These are phyloP conservation scores for Aspergillus tanneri DNA, from an alignment of 2,329 filamentous ascomycete genomes.

Conservation along the genomic window DNA sequence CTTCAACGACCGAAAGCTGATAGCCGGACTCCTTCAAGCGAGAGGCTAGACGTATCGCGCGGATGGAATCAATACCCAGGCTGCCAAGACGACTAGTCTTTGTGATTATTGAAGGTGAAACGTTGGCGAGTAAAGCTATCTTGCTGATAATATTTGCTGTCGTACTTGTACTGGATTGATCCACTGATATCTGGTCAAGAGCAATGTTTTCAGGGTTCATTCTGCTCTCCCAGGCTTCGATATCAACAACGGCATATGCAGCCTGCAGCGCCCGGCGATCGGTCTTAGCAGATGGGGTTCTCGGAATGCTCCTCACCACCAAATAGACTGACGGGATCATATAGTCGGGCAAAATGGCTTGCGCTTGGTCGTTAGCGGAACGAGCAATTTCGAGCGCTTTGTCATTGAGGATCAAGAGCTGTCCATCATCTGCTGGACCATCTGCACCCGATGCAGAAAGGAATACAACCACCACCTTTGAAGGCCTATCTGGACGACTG, in stretches of 20 bases:
- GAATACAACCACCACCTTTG: conserved; percentile 37
- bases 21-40: conserved; percentile 26
- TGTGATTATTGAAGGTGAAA: conserved; percentile 21
- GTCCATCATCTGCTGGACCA: background rate
- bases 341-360: conserved; percentile 28
- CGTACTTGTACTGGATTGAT: background rate
- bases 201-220: conserved; percentile 18
- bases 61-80: conserved; percentile 34
- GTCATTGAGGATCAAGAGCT: conserved; percentile 16
- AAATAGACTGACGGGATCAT: conserved; percentile 38
- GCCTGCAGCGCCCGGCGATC: conserved; percentile 32
- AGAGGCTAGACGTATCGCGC: conserved; percentile 30
- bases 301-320: conserved; percentile 30
- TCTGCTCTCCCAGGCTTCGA: conserved; percentile 29
- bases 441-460: conserved; percentile 26
- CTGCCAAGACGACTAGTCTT: conserved; percentile 25
- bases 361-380: conserved; percentile 22
- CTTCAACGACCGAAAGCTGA: conserved; percentile 29
- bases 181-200: background rate
- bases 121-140: conserved; percentile 25
- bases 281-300: conserved; percentile 33
- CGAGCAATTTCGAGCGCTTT: conserved; percentile 23
- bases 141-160: conserved; percentile 19
- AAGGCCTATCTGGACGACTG: conserved; percentile 31
- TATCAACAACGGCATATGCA: conserved; percentile 26